Conservation (phyloP, 1,284 basidiomycete genomes). For the Cryptococcus sp. region DNA sequence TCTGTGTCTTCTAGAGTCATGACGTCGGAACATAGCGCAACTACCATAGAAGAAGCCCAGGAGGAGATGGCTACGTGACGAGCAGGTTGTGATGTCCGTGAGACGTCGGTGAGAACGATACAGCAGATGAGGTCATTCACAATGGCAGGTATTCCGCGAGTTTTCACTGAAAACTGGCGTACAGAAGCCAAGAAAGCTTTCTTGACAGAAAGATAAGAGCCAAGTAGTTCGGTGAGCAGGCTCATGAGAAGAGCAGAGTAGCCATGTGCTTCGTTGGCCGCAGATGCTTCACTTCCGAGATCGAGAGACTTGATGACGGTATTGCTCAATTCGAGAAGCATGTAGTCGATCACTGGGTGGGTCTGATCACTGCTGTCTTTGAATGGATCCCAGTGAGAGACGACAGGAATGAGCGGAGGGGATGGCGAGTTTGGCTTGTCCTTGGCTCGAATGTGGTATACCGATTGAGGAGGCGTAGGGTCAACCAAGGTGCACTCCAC, state of each 20-base stretch:
- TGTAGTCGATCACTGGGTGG: slow-evolving; percentile 35
- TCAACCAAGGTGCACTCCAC: slow-evolving; percentile 71
- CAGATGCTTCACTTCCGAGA: not conserved
- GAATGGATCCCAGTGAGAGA: slow-evolving; percentile 56
- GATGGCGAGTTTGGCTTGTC: slow-evolving; percentile 9
- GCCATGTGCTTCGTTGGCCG: slow-evolving; percentile 13
- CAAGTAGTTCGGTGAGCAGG: slow-evolving; percentile 84
- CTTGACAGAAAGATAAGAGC: slow-evolving; percentile 92
- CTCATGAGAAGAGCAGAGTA: slow-evolving; percentile 90
- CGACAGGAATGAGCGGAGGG: slow-evolving; percentile 1
- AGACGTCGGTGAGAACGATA: slow-evolving; percentile 59
- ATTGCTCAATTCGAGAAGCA: slow-evolving; percentile 37
- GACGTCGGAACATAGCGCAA: slow-evolving; percentile 87
- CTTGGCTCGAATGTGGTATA: slow-evolving; percentile 62
- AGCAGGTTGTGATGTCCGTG: slow-evolving; percentile 24
- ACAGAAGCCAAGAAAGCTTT: slow-evolving; percentile 76
- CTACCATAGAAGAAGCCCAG: slow-evolving; percentile 89
- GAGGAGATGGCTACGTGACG: slow-evolving; percentile 62
- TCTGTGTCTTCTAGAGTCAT: slow-evolving; percentile 63
- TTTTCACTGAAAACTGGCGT: slow-evolving; percentile 54
- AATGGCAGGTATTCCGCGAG: slow-evolving; percentile 55
- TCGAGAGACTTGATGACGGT: slow-evolving; percentile 11
- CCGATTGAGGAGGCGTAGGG: slow-evolving; percentile 63
- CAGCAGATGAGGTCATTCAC: slow-evolving; percentile 76
- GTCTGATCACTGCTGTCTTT: slow-evolving; percentile 33